Evolutionary conservation across 2,329 filamentous ascomycete genomes (phyloP), one percentile per base, ranked within the genome.

Genomic region (Nectriaceae sp.): DNA sequence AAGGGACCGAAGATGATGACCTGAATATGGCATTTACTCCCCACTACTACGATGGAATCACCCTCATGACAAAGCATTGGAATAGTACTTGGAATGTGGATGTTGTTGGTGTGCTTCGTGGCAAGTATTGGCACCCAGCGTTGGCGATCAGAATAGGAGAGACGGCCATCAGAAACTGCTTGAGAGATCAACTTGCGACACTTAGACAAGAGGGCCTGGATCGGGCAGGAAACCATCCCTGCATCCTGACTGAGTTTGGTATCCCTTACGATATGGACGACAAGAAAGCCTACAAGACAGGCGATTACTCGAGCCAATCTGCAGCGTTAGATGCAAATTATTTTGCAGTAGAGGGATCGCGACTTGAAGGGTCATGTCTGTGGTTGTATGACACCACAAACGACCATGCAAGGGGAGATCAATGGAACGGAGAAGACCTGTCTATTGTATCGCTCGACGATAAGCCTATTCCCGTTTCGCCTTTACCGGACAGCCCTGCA

Each of bases 261-360:
- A 97, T 99, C 49, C 94, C 94, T 0, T 99, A 96, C 65, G 94
- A 99, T 65, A 97, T 99, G 95, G 93, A 99, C 64, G 86, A 96
- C 57, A 92, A 96, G 70, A 79, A 94, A 63, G 94, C 94, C 1
- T 99, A 99, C 72, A 89, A 90, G 70, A 96, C 90, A 5, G 94
- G 95, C 6, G 89, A 99, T 68, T 99, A 96, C 70, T 87, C 88
- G 38, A 96, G 90, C 61, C 94, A 99, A 67, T 89, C 88, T 26
- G 84, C 89, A 2, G 94, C 94, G 5, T 87, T 99, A 75, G 94
- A 99, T 70, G 94, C 95, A 44, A 99, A 97, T 66, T 90, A 96
- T 66, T 99, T 87, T 72, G 94, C 88, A 0, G 78, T 96, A 1
- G 94, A 99, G 71, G 90, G 89, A 0, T 88, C 90, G 29, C 77